Conservation (phyloP, 2,329 filamentous ascomycete species). For the Ophiostoma ulmi region DNA sequence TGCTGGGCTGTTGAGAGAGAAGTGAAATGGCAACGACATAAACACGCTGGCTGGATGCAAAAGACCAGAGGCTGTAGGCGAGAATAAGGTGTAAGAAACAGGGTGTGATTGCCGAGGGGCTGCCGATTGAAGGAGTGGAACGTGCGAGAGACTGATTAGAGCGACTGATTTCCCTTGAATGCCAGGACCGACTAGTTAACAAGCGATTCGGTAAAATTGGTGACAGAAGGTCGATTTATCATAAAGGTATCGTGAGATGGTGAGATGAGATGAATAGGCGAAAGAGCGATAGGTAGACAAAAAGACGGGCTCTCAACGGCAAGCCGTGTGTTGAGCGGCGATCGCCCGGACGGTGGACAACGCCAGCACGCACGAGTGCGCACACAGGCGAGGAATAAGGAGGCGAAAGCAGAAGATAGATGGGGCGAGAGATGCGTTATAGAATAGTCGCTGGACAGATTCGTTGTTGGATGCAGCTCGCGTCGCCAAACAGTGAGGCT, state of each 20-base stretch:
- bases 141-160: slow-evolving; percentile 14
- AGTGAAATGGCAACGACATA: not conserved
- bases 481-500: slow-evolving; percentile 12
- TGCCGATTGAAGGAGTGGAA: not conserved
- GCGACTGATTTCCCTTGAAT: slow-evolving; percentile 6
- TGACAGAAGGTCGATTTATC: not conserved
- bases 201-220: not conserved
- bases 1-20: not conserved
- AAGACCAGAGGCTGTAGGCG: not conserved
- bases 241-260: not conserved
- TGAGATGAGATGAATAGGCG: not conserved
- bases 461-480: not conserved
- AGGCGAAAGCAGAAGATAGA: slow-evolving; percentile 2
- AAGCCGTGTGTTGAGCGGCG: slow-evolving; percentile 20
- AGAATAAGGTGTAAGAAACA: not conserved
- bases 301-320: slow-evolving; percentile 15
- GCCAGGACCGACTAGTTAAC: not conserved
- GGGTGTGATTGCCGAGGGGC: slow-evolving; percentile 5
- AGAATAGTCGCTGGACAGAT: not conserved
- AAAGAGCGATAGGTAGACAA: not conserved
- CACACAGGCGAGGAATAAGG: not conserved
- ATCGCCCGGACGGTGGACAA: slow-evolving; percentile 20
- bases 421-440: not conserved
- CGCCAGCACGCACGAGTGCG: slow-evolving; percentile 18
- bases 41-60: not conserved